Conservation (phyloP, 129 eudicot species). For the Erigeron canadensis region DNA sequence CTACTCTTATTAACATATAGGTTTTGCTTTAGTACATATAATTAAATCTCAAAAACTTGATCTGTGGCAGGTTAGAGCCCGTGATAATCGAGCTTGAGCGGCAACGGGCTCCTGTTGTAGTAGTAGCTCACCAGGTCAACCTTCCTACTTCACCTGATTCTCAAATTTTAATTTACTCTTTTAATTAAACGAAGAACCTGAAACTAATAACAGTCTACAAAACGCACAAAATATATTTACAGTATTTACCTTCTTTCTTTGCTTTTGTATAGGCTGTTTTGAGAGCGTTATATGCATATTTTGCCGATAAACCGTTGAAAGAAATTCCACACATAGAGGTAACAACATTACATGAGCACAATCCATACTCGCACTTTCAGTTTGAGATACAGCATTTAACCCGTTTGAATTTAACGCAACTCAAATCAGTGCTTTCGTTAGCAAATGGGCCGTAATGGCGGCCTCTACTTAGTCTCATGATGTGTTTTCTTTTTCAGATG, state of each 20-base stretch:
- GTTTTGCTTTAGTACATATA: not conserved
- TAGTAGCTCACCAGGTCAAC: constrained; percentile 88
- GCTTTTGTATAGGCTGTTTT: constrained; percentile 67
- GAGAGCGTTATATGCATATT: constrained; percentile 98
- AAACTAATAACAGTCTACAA: not conserved
- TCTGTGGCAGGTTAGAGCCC: constrained; percentile 78
- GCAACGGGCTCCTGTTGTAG: constrained; percentile 96
- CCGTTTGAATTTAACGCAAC: not conserved
- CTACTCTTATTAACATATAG: not conserved
- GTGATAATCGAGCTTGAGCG: constrained; percentile 98
- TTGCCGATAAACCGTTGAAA: constrained; percentile 93
- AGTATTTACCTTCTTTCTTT: not conserved
- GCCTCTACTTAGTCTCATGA: not conserved
- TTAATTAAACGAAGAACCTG: not conserved
- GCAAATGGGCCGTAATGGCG: not conserved
- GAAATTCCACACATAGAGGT: constrained; percentile 99
- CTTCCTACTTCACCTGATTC: not conserved
- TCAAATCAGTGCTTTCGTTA: not conserved
- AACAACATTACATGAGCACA: constrained; percentile 19
- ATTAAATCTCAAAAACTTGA: not conserved
- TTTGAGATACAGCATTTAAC: not conserved
- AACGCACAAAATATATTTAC: not conserved
- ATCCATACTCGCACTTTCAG: not conserved
- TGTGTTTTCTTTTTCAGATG: constrained; percentile 58
- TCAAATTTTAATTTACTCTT: not conserved